These are phyloP conservation scores for Mrakia frigida DNA, from an alignment of 768 basidiomycete species.

Conservation along the genomic window DNA sequence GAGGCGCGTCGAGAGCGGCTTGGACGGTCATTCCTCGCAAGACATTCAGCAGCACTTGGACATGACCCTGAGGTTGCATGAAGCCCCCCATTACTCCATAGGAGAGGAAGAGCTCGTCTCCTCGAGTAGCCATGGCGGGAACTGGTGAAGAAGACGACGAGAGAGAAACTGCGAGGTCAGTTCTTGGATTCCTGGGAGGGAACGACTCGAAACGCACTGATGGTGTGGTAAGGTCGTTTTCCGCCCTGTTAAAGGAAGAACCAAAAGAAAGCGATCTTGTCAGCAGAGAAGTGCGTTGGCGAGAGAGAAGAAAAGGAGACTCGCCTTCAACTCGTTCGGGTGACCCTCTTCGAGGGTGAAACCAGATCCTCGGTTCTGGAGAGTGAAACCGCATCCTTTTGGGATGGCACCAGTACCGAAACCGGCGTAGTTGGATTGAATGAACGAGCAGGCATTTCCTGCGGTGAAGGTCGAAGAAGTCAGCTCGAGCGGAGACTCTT, in stretches of 20 bases:
- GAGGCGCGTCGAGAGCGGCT: conserved; percentile 85
- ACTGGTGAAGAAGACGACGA: conserved; percentile 42
- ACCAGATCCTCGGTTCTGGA: conserved; percentile 86
- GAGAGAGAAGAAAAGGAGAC: background rate
- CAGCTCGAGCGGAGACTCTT: no score
- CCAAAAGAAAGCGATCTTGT: background rate
- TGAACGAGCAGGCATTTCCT: conserved; percentile 47
- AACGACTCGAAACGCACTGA: conserved; percentile 47
- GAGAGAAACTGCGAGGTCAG: background rate
- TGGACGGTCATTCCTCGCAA: conserved; percentile 82
- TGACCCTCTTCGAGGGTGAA: conserved; percentile 76
- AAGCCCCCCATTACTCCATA: conserved; percentile 55
- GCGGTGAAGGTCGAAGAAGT: background rate
- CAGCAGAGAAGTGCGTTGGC: background rate
- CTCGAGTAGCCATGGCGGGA: conserved; percentile 74
- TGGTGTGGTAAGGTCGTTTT: conserved; percentile 88
- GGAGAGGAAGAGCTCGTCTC: conserved; percentile 74
- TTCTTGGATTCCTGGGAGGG: background rate
- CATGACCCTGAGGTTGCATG: conserved; percentile 88
- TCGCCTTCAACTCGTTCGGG: conserved; percentile 73
- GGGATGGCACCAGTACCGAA: conserved; percentile 63
- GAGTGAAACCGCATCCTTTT: conserved; percentile 88
- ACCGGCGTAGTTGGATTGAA: conserved; percentile 71
- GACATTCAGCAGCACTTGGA: conserved; percentile 88
- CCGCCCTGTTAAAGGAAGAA: conserved; percentile 42